phyloP scores from a whole-genome alignment of 495 filamentous ascomycete genomes.

The Hypoxylon intermedium region DNA sequence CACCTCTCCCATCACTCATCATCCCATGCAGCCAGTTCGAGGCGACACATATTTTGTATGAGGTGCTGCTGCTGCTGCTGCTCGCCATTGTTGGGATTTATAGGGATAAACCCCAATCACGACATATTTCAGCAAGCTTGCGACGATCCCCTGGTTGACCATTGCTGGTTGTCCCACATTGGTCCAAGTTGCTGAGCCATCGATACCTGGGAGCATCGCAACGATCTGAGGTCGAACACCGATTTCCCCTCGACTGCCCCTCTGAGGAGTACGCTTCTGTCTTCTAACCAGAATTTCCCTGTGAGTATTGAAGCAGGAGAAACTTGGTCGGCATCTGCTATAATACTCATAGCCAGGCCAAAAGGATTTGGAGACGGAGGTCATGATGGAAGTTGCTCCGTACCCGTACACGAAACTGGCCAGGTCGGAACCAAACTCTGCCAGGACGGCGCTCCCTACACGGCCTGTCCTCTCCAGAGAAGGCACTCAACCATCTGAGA shows the following conservation, averaged over 20 bases:
- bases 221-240: constrained; percentile 11
- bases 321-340: constrained; percentile 16
- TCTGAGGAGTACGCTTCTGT: neutral
- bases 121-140: constrained; percentile 17
- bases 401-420: constrained; percentile 31
- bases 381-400: constrained; percentile 38
- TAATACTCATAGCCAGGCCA: constrained; percentile 5
- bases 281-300: constrained; percentile 9
- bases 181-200: constrained; percentile 11
- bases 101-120: constrained; percentile 9
- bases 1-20: constrained; percentile 8
- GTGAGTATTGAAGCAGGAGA: constrained; percentile 16
- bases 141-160: constrained; percentile 5
- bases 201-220: constrained; percentile 17
- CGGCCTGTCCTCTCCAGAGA: constrained; percentile 40
- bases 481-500: constrained; percentile 34
- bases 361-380: constrained; percentile 9
- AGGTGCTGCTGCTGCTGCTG: constrained; percentile 5
- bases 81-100: constrained; percentile 20
- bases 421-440: constrained; percentile 33
- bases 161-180: constrained; percentile 13
- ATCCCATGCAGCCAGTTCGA: constrained; percentile 6
- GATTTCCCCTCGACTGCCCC: constrained; percentile 7
- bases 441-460: constrained; percentile 41
- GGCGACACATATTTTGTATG: constrained; percentile 14